Evolutionary conservation across 345 rosid genomes (phyloP), one percentile per base, ranked within the genome.

Genomic region (Gossypium ekmanianum): DNA sequence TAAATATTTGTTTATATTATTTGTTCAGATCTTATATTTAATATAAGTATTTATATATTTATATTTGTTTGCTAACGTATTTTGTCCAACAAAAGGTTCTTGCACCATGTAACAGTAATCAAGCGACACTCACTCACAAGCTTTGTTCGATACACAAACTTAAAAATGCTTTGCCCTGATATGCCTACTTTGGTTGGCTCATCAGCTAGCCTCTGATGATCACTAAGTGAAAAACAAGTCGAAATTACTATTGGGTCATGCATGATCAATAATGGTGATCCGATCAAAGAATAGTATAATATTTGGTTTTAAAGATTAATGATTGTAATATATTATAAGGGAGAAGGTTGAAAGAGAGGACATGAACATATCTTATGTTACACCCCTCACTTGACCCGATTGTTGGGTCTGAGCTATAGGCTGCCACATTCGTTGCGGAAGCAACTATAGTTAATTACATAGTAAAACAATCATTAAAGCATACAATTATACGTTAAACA

Each of bases 51-150:
- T 29, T 29, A 29, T 29, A 29, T 29, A 29, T 29, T 29, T 29
- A 3, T 29, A 29, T 29, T 29, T 29, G 34, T 29, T 29, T 4
- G 5, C 34, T 29, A 29, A 29, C 34, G 34, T 29, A 4, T 29
- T 29, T 29, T 29, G 34, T 29, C 34, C 34, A 29, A 29, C 34
- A 55, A 55, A 55, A 55, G 59, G 59, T 55, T 55, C 26, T 24
- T 55, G 9, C 26, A 55, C 59, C 59, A 55, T 55, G 26, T 55
- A 26, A 55, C 1, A 2, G 26, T 55, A 55, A 89, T 80, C 75
- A 83, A 73, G 11, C 85, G 81, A 63, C 81, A 77, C 71, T 80
- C 78, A 13, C 83, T 24, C 4, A 11, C 26, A 55, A 55, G 24
- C 59, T 55, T 55, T 18, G 59, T 55, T 55, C 12, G 12, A 55